A percentile compares a stretch with the other conserved stretches of the same genome.
These are phyloP conservation scores for Exobasidium rhododendri DNA, from an alignment of 1,284 basidiomycete genomes.

Conservation along the genomic window DNA sequence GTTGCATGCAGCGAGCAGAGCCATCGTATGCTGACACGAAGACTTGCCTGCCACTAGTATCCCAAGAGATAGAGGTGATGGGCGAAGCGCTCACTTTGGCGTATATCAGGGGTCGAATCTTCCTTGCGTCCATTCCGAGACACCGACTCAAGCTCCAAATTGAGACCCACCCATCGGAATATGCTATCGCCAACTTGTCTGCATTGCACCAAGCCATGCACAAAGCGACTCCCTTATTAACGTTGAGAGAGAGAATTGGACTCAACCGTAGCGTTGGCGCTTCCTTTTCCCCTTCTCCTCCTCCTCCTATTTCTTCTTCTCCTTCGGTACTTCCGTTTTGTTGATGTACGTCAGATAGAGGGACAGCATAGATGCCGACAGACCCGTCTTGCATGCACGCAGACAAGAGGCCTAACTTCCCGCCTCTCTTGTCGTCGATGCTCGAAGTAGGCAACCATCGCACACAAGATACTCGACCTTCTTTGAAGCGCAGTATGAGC, in stretches of 20 bases:
- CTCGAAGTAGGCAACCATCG: constrained; percentile 22
- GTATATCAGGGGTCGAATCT: neutral
- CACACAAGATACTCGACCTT: constrained; percentile 22
- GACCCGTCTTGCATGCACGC: constrained; percentile 32
- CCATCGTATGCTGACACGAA: neutral
- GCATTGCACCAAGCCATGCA: constrained; percentile 29
- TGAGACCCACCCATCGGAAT: constrained; percentile 23
- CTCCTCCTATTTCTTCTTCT: neutral
- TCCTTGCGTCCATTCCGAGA: neutral
- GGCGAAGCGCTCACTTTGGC: neutral
- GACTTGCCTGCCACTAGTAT: neutral
- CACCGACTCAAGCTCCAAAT: constrained; percentile 16
- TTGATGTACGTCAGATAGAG: constrained; percentile 16
- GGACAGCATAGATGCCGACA: constrained; percentile 25
- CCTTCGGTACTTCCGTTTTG: neutral
- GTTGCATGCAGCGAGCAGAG: neutral
- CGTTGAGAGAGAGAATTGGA: constrained; percentile 20
- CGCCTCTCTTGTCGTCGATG: neutral
- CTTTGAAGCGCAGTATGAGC: constrained; percentile 26
- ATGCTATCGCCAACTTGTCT: constrained; percentile 28
- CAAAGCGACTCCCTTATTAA: constrained; percentile 17
- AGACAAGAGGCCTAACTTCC: constrained; percentile 25
- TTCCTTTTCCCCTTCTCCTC: neutral
- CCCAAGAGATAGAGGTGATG: neutral
- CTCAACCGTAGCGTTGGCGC: constrained; percentile 19